Conservation (phyloP, 2,329 filamentous ascomycete genomes). For the Cyphellophora europaea region DNA sequence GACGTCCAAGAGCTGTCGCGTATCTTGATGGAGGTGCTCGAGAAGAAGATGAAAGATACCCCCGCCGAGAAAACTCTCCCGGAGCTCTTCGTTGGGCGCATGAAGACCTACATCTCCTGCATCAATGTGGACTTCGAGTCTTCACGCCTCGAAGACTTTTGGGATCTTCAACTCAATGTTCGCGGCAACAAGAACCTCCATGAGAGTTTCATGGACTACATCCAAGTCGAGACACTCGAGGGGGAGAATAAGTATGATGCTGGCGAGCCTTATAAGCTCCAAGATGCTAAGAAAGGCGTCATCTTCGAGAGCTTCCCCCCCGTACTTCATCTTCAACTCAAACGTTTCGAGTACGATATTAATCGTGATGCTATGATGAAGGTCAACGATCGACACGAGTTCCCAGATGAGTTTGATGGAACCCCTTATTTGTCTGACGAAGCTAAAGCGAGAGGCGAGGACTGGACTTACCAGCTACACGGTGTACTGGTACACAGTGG, state of each 20-base stretch:
- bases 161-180: slow-evolving; percentile 97
- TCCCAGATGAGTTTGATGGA: slow-evolving; percentile 47
- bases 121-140: slow-evolving; percentile 98
- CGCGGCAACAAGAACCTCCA: slow-evolving; percentile 86
- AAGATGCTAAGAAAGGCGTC: slow-evolving; percentile 95
- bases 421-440: slow-evolving; percentile 78
- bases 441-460: slow-evolving; percentile 64
- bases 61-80: slow-evolving; percentile 80
- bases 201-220: slow-evolving; percentile 92
- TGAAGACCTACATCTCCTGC: slow-evolving; percentile 97
- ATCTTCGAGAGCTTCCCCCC: slow-evolving; percentile 95
- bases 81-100: slow-evolving; percentile 90
- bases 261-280: slow-evolving; percentile 77
- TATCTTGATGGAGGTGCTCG: slow-evolving; percentile 94
- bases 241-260: slow-evolving; percentile 98
- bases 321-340: slow-evolving; percentile 87
- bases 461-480: slow-evolving; percentile 87
- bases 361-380: slow-evolving; percentile 98
- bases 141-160: slow-evolving; percentile 91
- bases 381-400: slow-evolving; percentile 50
- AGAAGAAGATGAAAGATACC: slow-evolving; percentile 97
- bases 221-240: slow-evolving; percentile 92
- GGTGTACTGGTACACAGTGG: slow-evolving; percentile 94
- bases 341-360: slow-evolving; percentile 96
- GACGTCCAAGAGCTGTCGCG: slow-evolving; percentile 95